Evolutionary conservation across 352 stramenopile species (phyloP).

Genomic region (Pilasporangium apinafurcum): DNA sequence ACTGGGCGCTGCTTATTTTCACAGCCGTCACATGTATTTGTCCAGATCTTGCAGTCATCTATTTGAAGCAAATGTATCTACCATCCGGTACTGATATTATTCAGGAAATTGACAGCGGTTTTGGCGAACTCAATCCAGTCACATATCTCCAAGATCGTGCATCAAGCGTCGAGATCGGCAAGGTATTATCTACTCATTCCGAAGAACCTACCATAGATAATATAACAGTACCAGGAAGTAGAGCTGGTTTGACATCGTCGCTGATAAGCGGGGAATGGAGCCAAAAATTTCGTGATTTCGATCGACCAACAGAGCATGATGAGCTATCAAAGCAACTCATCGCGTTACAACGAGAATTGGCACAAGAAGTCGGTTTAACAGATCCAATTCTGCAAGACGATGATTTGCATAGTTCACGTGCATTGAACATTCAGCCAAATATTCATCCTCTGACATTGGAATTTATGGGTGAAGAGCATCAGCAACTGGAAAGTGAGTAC

Average conservation of each 20-base stretch:
- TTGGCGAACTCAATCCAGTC: constrained; percentile 22
- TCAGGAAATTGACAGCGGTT: constrained; percentile 70
- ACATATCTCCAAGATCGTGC: constrained; percentile 10
- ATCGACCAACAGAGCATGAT: constrained; percentile 68
- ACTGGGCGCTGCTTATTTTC: constrained; percentile 64
- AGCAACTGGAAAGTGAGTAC: constrained; percentile 71
- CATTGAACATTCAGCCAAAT: constrained; percentile 52
- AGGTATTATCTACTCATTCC: too few relatives aligned
- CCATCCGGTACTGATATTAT: constrained; percentile 82
- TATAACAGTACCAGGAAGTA: constrained; percentile 14
- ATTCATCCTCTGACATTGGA: constrained; percentile 75
- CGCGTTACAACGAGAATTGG: constrained; percentile 57
- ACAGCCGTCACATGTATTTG: constrained; percentile 53
- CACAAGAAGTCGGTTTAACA: constrained; percentile 62
- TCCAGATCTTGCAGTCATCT: constrained; percentile 61
- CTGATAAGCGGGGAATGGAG: constrained; percentile 73
- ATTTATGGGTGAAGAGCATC: constrained; percentile 82
- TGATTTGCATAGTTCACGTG: constrained; percentile 51
- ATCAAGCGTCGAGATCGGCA: constrained; percentile 23
- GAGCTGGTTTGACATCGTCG: constrained; percentile 33
- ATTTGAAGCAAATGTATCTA: constrained; percentile 81
- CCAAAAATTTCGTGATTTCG: constrained; percentile 76
- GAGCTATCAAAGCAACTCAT: constrained; percentile 74
- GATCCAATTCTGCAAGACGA: constrained; percentile 65
- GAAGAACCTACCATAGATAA: too few relatives aligned